Base-by-base conservation (phyloP, 768 basidiomycete species). In the Leccinum ochraceum region DNA sequence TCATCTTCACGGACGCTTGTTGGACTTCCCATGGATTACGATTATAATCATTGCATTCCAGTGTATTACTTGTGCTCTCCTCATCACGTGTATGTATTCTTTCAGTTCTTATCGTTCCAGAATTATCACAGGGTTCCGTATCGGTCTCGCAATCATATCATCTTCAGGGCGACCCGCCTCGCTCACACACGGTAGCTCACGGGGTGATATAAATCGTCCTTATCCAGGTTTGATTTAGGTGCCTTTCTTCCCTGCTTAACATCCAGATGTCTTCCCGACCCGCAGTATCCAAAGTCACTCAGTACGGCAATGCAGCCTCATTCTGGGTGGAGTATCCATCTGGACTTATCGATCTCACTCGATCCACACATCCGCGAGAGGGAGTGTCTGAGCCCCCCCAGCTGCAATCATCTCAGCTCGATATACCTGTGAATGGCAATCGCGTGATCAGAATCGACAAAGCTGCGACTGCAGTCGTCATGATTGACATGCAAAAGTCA, bases 401-500 rank as follows among this genome's bases (percentile, higher is more conserved):
- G 72, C 55, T 73, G 65, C 62, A 58, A 58, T 48, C 75, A 60
- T 50, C 66, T 52, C 85, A 87, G 62, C 68, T 80, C 11, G 86
- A 89, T 37, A 77, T 89, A 37, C 71, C 76, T 4, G 86, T 85
- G 4, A 77, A 84, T 60, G 80, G 82, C 17, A 78, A 79, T 22
- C 78, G 85, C 24, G 75, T 72, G 20, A 71, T 88, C 52, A 76
- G 86, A 54, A 73, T 87, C 28, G 77, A 83, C 64, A 79, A 76
- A 36, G 72, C 78, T 32, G 72, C 76, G 53, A 82, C 79, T 17
- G 87, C 86, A 10, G 71, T 84, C 57, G 81, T 88, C n/a, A 77
- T 89, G 20, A 80, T 88, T 54, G 88, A 88, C 66, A 89, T 89
- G 88, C 88, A 89, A 69, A 89, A 88, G 87, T 87, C 66, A 60